Conservation (phyloP, 106 monocot species). For the Allium cepa region DNA sequence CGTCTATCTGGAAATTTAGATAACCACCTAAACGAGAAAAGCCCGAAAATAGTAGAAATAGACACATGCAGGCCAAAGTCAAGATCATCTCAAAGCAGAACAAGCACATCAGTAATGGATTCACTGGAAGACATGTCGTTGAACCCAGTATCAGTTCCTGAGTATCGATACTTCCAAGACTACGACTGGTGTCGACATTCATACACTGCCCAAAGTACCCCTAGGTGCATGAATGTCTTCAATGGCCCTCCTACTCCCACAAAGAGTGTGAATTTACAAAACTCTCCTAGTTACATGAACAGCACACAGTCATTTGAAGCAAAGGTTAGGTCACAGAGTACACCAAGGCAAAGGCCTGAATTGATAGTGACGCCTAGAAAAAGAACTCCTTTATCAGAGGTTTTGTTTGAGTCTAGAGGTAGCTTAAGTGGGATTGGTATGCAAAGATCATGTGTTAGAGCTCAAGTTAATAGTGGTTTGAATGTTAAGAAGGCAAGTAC, state of each 20-base stretch:
- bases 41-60: slow-evolving; percentile 59
- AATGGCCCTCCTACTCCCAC: slow-evolving; percentile 29
- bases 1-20: slow-evolving; percentile 17
- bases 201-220: slow-evolving; percentile 44
- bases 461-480: slow-evolving; percentile 12
- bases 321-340: slow-evolving; percentile 84
- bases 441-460: slow-evolving; percentile 22
- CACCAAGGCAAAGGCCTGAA: slow-evolving; percentile 80
- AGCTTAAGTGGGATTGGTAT: slow-evolving; percentile 42
- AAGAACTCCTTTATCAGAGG: slow-evolving; percentile 23
- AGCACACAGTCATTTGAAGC: slow-evolving; percentile 86
- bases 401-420: slow-evolving; percentile 29
- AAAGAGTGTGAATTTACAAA: slow-evolving; percentile 27
- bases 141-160: slow-evolving; percentile 3
- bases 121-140: slow-evolving; percentile 15
- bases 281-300: slow-evolving; percentile 70
- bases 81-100: slow-evolving; percentile 23
- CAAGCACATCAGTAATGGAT: background rate
- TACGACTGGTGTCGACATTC: slow-evolving; percentile 22
- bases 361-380: slow-evolving; percentile 15
- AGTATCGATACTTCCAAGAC: slow-evolving; percentile 25
- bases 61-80: slow-evolving; percentile 43
- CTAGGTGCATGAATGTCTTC: slow-evolving; percentile 19
- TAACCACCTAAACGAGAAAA: slow-evolving; percentile 16
- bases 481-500: background rate